Base-by-base conservation (phyloP, 352 stramenopile genomes). In the Phytopythium helicoides region DNA sequence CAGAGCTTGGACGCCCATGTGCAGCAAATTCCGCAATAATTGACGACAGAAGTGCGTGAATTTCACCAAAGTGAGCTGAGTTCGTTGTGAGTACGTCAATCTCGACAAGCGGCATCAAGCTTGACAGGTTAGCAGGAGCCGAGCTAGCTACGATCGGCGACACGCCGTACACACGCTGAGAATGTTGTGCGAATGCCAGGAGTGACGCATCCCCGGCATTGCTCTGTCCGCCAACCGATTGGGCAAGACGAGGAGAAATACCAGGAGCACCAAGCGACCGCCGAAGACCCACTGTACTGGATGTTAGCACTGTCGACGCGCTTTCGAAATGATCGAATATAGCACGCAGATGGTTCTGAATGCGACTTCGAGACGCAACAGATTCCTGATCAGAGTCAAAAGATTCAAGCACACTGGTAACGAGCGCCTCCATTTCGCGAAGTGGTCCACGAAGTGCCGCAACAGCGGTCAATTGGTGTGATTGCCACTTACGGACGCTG, bases 381-480 rank as follows among this genome's bases (percentile, higher is more conserved):
- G 66, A 59, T 41, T 66, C 54, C 49, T 66, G 44, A 33, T 52
- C 46, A 19, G 8, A 26, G 18, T 12, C 8, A 21, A 31, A n/a
- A 10, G 46, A 41, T 21, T 52, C n/a, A 18, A 87, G 52, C 31
- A 90, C 75, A 22, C 87, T 66, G 22, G 62, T 44, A 10, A 89
- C 69, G 3, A 77, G 65, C n/a, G 87, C 76, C 35, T 89, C 64
- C 33, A 93, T 67, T 46, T 93, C 82, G 25, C 79, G 67, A 11
- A 93, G 52, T 28, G 80, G 78, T 8, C 68, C 68, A 10, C 66
- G 69, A 16, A 92, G 47, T 18, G 69, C 59, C 41, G 68, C 50
- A 12, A 87, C 54, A 3, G 62, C 71, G 15, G 64, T 40, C 26
- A 73, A 53, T 41, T 91, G 78, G 46, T 87, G 77, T 18, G 64